Evolutionary conservation across 805 yeast genomes (phyloP), one percentile per base, ranked within the genome.

Genomic region (Yamadazyma phyllophila): DNA sequence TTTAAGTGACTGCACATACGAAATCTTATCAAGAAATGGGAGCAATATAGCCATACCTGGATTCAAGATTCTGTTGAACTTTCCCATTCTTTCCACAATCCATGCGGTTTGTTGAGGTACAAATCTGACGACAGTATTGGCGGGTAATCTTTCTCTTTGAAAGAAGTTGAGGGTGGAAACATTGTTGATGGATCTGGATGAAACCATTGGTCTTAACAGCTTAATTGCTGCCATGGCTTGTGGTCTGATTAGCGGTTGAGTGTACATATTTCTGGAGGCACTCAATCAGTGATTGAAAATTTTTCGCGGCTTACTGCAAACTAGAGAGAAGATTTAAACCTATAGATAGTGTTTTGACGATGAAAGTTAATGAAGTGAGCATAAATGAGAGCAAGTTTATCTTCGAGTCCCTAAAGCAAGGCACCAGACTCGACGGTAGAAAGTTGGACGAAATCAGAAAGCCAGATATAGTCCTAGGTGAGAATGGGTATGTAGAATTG

Each of bases 71-170:
- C 75, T 66, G 61, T 82, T 76, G 70, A 86, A 88, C 60, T 84
- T 85, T 27, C 96, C 96, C 96, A 88, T 88, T 51, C 96, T 73
- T 64, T 88, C 96, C 14, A 88, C 96, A 14, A 88, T 80, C 90
- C 94, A 88, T 2, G 96, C 96, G 15, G 88, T 83, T 64, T 88
- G 95, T 62, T 88, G 96, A 1, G 96, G 96, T 12, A 88, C 96
- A 61, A 88, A 88, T 55, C 87, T 72, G 33, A 86, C 64, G 4
- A 85, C 63, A 2, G 94, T 86, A 63, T 86, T 86, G 13, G 88
- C 69, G n/a, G 95, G 95, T 43, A 85, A 65, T 45, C 76, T 69
- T 40, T 78, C 80, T 41, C 73, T 74, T 60, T 82, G 88, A 63
- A 83, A 83, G 59, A 73, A 83, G 36, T 74, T 80, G 56, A 81